Evolutionary conservation across 768 basidiomycete genomes (phyloP).

Genomic region (Tulasnella sp.): DNA sequence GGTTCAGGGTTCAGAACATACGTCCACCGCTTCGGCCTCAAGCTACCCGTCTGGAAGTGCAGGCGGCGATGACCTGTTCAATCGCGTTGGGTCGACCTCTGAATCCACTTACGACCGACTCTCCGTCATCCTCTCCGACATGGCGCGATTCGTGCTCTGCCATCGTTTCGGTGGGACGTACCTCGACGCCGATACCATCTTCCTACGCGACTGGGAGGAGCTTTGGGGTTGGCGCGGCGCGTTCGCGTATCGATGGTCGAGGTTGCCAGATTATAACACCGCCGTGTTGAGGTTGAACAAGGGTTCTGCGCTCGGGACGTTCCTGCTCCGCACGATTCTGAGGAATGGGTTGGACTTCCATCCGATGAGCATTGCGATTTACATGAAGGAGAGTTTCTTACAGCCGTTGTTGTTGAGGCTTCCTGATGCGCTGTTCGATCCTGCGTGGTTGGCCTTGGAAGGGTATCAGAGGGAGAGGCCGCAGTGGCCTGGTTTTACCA

Average conservation of each 20-base stretch:
- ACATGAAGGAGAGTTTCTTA: conserved; percentile 79
- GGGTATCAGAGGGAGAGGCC: conserved; percentile 85
- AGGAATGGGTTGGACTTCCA: conserved; percentile 95
- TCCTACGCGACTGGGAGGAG: conserved; percentile 97
- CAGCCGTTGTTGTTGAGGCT: conserved; percentile 77
- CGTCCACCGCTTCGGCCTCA: background rate
- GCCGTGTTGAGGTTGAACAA: conserved; percentile 93
- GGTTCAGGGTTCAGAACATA: background rate
- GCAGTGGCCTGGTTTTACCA: conserved; percentile 86
- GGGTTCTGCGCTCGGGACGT: conserved; percentile 80
- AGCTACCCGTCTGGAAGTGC: no score
- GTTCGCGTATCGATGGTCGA: conserved; percentile 94
- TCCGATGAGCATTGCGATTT: conserved; percentile 87
- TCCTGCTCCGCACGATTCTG: conserved; percentile 88
- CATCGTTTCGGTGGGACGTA: conserved; percentile 96
- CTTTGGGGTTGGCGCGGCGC: conserved; percentile 95
- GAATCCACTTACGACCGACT: conserved; percentile 80
- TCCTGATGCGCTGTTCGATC: conserved; percentile 92
- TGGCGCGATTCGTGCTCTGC: conserved; percentile 95
- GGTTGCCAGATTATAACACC: conserved; percentile 88
- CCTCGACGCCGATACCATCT: conserved; percentile 91
- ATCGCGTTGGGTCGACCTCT: conserved; percentile 83
- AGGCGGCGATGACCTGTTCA: conserved; percentile 42
- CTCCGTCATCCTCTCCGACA: conserved; percentile 89
- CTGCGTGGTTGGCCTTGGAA: conserved; percentile 94